phyloP scores from a whole-genome alignment of 768 basidiomycete genomes.

The Lactifluus hygrophoroides region DNA sequence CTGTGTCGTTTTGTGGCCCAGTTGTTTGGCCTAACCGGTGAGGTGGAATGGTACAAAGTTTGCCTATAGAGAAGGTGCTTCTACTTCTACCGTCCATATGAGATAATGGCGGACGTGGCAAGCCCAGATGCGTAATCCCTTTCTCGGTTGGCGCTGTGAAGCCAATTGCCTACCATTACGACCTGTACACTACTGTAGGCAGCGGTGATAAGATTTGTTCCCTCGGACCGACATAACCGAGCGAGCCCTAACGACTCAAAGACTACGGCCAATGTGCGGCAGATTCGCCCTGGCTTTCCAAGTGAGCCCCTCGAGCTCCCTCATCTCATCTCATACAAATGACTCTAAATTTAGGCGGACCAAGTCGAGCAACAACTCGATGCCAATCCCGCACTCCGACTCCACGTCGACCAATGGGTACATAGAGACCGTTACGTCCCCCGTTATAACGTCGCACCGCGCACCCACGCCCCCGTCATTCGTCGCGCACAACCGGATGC shows the following conservation, averaged over 20 bases:
- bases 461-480: conserved; percentile 68
- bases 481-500: conserved; percentile 29
- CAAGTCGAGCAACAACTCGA: conserved; percentile 34
- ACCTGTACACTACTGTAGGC: too few relatives aligned
- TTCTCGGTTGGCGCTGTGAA: neutral
- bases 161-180: too few relatives aligned
- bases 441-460: conserved; percentile 80
- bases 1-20: neutral
- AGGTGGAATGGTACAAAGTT: too few relatives aligned
- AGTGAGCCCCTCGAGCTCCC: conserved; percentile 28
- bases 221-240: too few relatives aligned
- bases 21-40: neutral
- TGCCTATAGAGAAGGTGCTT: too few relatives aligned
- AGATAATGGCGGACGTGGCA: neutral
- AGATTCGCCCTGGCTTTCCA: conserved; percentile 47
- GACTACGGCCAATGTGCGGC: conserved; percentile 43
- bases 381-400: conserved; percentile 33
- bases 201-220: too few relatives aligned
- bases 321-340: conserved; percentile 5
- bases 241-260: too few relatives aligned
- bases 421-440: conserved; percentile 48
- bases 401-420: conserved; percentile 48
- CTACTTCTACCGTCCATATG: neutral
- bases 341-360: neutral
- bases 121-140: neutral